A percentile compares a stretch with the other conserved stretches of the same genome.
Evolutionary conservation across 139 green algal species (phyloP).

Genomic region (Pleodorina starrii): DNA sequence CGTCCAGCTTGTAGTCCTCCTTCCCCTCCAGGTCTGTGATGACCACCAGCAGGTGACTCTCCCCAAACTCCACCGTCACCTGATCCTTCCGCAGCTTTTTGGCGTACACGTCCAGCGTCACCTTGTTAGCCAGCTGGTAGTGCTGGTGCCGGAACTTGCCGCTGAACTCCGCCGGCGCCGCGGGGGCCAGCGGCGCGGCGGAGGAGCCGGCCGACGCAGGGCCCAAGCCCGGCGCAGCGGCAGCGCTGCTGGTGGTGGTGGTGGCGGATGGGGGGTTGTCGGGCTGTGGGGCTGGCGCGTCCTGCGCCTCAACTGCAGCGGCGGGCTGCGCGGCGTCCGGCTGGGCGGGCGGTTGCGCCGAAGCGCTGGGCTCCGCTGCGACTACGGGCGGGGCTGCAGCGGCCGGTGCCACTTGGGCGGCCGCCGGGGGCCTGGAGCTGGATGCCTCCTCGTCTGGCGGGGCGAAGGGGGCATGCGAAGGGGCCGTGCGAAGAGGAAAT

Average conservation of each 20-base stretch:
- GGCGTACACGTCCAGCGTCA: conserved; percentile 87
- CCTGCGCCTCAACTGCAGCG: background rate
- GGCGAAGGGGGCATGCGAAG: too few species aligned
- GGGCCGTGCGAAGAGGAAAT: too few species aligned
- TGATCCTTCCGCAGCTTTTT: conserved; percentile 82
- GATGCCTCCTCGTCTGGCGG: background rate
- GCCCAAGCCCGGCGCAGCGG: background rate
- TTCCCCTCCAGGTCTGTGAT: conserved; percentile 54
- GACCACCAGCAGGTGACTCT: conserved; percentile 53
- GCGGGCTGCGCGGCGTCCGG: background rate
- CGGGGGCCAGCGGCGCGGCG: background rate
- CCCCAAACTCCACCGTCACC: conserved; percentile 57
- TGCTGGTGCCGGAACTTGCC: conserved; percentile 82
- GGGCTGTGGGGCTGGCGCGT: background rate
- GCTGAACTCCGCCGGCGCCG: conserved; percentile 7
- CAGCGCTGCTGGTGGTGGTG: background rate
- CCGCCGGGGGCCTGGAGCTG: background rate
- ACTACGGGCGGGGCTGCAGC: background rate
- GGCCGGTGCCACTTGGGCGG: background rate
- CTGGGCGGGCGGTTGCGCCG: background rate
- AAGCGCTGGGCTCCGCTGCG: background rate
- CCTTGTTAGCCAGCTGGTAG: conserved; percentile 81
- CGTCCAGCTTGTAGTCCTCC: conserved; percentile 73
- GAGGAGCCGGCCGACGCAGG: conserved; percentile 16
- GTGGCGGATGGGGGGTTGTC: background rate